Conservation (phyloP, 148 eudicot species). For the Rhododendron kiyosumense region DNA sequence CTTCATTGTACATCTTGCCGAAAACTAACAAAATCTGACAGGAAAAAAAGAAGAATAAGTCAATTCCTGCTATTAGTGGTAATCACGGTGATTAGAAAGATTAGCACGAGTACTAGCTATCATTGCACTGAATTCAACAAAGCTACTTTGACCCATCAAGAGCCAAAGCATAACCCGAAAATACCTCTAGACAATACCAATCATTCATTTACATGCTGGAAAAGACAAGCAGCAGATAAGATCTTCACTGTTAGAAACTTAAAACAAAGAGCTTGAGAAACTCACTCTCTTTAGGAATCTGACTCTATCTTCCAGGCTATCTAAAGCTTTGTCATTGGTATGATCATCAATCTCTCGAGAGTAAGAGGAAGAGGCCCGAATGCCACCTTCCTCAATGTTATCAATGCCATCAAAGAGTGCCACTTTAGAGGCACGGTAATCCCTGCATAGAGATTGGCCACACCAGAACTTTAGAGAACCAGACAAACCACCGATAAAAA, state of each 20-base stretch:
- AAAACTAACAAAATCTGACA: not conserved
- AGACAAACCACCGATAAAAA: not conserved
- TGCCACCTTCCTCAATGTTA: conserved; percentile 79
- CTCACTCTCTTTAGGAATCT: conserved; percentile 72
- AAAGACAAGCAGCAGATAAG: not conserved
- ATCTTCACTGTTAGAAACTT: not conserved
- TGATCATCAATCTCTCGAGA: conserved; percentile 56
- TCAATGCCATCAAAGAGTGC: conserved; percentile 55
- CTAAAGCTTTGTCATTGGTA: conserved; percentile 62
- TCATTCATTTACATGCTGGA: not conserved
- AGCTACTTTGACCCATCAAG: too few species aligned
- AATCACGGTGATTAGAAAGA: not conserved
- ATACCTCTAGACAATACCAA: not conserved
- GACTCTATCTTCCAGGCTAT: conserved; percentile 73
- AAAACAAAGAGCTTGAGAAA: not conserved
- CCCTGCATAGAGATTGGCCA: conserved; percentile 37
- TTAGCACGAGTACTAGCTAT: not conserved
- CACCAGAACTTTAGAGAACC: not conserved
- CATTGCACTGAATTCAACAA: not conserved
- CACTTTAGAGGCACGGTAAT: conserved; percentile 56
- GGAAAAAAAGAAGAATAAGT: not conserved
- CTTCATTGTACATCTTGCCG: not conserved
- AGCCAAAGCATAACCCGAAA: not conserved
- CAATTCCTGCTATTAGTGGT: not conserved
- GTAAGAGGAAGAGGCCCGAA: conserved; percentile 62